These are phyloP conservation scores for Entomortierella beljakovae DNA, from an alignment of 192 early-diverging fungal genomes.

Conservation along the genomic window DNA sequence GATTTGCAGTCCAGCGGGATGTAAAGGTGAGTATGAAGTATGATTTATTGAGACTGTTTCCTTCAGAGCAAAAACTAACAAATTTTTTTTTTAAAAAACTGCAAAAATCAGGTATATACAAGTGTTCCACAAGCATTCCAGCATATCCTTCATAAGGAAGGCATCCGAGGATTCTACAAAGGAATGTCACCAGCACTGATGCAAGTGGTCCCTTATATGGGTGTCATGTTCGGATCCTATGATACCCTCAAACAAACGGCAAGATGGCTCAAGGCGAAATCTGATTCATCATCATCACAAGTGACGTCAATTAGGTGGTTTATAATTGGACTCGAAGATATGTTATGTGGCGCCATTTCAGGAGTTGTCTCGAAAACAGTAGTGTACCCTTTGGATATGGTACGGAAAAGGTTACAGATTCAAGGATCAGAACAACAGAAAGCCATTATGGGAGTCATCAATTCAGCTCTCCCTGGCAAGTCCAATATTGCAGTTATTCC, in stretches of 20 bases:
- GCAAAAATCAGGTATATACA: slow-evolving; percentile 65
- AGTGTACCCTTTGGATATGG: slow-evolving; percentile 93
- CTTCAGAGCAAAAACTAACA: too few species aligned
- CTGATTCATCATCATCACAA: slow-evolving; percentile 1
- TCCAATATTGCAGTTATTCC: slow-evolving; percentile 30
- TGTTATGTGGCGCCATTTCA: slow-evolving; percentile 82
- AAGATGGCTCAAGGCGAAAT: slow-evolving; percentile 40
- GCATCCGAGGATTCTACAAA: slow-evolving; percentile 85
- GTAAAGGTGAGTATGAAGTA: slow-evolving; percentile 43
- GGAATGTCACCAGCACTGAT: slow-evolving; percentile 84
- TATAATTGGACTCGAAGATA: slow-evolving; percentile 65
- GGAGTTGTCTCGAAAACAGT: slow-evolving; percentile 86
- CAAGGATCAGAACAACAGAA: slow-evolving; percentile 56
- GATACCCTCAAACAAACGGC: slow-evolving; percentile 65
- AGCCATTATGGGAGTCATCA: neutral
- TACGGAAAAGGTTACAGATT: slow-evolving; percentile 79
- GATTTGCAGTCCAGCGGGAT: slow-evolving; percentile 88
- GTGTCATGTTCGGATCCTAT: slow-evolving; percentile 88
- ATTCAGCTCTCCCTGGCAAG: neutral
- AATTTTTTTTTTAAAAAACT: neutral
- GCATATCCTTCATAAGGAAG: slow-evolving; percentile 79
- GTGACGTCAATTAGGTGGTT: slow-evolving; percentile 3
- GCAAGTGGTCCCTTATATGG: slow-evolving; percentile 97
- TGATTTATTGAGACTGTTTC: neutral
- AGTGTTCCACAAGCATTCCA: slow-evolving; percentile 71